Conservation (phyloP, 2,329 filamentous ascomycete species). For the Calonectria crousiana region DNA sequence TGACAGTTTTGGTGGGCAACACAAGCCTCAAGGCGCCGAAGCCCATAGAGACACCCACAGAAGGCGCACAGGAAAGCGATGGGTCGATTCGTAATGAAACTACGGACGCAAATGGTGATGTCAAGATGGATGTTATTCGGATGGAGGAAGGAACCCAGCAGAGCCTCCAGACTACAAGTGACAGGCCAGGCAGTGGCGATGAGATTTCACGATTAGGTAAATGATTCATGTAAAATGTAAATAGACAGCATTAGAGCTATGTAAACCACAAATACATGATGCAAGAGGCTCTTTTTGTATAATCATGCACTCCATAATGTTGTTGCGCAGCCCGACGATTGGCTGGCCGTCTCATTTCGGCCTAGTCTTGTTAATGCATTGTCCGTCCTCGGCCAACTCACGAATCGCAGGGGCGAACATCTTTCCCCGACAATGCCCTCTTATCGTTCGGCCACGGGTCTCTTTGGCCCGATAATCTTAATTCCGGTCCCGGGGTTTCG, state of each 20-base stretch:
- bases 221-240: neutral
- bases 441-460: slow-evolving; percentile 2
- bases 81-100: neutral
- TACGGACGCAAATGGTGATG: neutral
- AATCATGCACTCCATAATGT: neutral
- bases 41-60: neutral
- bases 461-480: neutral
- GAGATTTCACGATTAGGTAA: slow-evolving; percentile 1
- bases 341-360: neutral
- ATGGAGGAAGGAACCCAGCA: neutral
- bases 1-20: neutral
- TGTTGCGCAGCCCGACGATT: neutral
- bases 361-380: neutral
- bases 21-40: slow-evolving; percentile 1
- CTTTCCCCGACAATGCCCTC: neutral
- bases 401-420: neutral
- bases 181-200: neutral
- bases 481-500: neutral
- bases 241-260: neutral
- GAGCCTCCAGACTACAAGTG: neutral
- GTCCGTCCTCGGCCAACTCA: neutral
- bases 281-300: neutral
- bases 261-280: neutral
- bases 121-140: neutral
- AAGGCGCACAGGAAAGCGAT: neutral